These are phyloP conservation scores for Cicer bijugum DNA, from an alignment of 306 rosid species.

Conservation along the genomic window DNA sequence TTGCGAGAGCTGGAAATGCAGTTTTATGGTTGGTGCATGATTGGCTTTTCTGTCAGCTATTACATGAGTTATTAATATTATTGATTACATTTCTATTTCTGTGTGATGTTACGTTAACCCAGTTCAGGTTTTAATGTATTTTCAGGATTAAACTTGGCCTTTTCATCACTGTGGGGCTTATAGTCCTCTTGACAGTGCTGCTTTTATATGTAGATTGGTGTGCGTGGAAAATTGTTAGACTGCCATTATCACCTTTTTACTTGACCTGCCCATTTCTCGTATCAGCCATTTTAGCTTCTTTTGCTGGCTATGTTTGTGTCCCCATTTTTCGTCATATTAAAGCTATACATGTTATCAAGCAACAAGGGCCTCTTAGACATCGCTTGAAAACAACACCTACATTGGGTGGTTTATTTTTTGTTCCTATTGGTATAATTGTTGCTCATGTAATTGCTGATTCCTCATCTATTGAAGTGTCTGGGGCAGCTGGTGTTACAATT, in stretches of 20 bases:
- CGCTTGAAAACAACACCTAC: slow-evolving; percentile 69
- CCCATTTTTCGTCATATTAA: slow-evolving; percentile 69
- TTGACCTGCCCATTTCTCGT: slow-evolving; percentile 80
- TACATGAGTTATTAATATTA: slow-evolving; percentile 31
- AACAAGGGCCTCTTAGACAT: slow-evolving; percentile 61
- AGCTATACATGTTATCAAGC: slow-evolving; percentile 63
- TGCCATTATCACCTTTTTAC: slow-evolving; percentile 78
- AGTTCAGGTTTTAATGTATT: slow-evolving; percentile 38
- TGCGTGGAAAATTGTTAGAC: slow-evolving; percentile 87
- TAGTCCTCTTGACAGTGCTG: slow-evolving; percentile 59
- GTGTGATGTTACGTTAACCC: slow-evolving; percentile 41
- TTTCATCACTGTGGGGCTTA: slow-evolving; percentile 65
- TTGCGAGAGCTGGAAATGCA: slow-evolving; percentile 15
- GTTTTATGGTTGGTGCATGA: neutral
- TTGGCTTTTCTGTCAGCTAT: slow-evolving; percentile 37
- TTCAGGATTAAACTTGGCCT: slow-evolving; percentile 76
- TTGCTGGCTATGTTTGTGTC: slow-evolving; percentile 83
- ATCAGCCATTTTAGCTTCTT: slow-evolving; percentile 73
- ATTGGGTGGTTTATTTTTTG: slow-evolving; percentile 88
- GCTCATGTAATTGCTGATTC: slow-evolving; percentile 59
- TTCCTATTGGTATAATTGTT: slow-evolving; percentile 80
- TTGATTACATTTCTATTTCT: slow-evolving; percentile 14
- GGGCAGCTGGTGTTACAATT: slow-evolving; percentile 71
- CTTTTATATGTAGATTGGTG: slow-evolving; percentile 87
- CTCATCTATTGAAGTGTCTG: slow-evolving; percentile 77